phyloP scores from a whole-genome alignment of 176 grass and related monocot genomes.

The Phyllostachys edulis region DNA sequence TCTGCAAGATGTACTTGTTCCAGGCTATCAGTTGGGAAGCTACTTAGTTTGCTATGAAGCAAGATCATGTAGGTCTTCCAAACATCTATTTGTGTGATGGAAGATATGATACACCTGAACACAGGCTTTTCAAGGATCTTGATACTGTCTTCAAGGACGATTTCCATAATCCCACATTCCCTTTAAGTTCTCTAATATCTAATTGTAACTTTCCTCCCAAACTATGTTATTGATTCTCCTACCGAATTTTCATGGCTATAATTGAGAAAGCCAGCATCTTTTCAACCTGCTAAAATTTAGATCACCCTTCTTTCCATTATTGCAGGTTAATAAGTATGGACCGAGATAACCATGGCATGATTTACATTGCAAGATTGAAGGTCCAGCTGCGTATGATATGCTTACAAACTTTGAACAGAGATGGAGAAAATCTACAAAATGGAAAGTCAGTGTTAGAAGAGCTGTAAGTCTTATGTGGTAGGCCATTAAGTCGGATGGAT shows the following conservation, averaged over 20 bases:
- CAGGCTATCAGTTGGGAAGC: too few species aligned
- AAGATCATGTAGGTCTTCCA: too few species aligned
- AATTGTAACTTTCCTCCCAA: background rate
- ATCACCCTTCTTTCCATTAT: conserved; percentile 4
- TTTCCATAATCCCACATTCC: too few species aligned
- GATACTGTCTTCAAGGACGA: too few species aligned
- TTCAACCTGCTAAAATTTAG: background rate
- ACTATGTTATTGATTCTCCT: background rate
- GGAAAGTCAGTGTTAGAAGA: conserved; percentile 74
- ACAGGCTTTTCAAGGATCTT: too few species aligned
- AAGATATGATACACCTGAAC: too few species aligned
- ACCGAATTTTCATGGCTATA: background rate
- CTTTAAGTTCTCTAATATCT: conserved; percentile 30
- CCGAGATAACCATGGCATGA: conserved; percentile 96
- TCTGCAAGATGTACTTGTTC: too few species aligned
- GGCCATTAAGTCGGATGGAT: too few species aligned
- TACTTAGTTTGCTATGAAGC: too few species aligned
- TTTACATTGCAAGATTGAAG: conserved; percentile 89
- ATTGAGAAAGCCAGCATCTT: background rate
- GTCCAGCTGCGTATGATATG: conserved; percentile 85
- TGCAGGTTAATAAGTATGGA: conserved; percentile 50
- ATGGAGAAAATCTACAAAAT: conserved; percentile 88
- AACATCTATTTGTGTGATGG: too few species aligned
- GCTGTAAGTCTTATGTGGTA: conserved; percentile 59
- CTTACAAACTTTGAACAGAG: conserved; percentile 90